These are phyloP conservation scores for Gossypium bickii DNA, from an alignment of 345 rosid genomes.

Conservation along the genomic window DNA sequence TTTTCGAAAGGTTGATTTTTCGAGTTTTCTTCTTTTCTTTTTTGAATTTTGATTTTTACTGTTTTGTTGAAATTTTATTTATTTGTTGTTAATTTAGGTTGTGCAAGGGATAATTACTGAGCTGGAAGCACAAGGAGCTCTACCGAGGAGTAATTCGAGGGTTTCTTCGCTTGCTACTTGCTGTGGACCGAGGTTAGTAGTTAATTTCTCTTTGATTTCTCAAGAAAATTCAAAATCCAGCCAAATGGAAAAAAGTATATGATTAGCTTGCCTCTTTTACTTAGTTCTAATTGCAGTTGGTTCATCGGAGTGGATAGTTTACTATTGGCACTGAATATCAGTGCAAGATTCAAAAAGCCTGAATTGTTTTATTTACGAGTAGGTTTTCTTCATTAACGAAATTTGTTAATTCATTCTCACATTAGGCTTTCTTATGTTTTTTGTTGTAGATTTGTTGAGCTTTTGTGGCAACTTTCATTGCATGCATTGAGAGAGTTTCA, in stretches of 20 bases:
- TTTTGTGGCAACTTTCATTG: constrained; percentile 96
- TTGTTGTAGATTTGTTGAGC: constrained; percentile 41
- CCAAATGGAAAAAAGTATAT: not conserved
- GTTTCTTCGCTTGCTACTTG: constrained; percentile 4
- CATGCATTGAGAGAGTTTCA: constrained; percentile 97
- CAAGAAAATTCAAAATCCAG: not conserved
- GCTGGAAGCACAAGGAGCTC: constrained; percentile 6
- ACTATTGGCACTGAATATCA: not conserved
- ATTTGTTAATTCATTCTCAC: not conserved
- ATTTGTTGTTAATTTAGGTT: not conserved
- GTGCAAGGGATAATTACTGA: constrained; percentile 5
- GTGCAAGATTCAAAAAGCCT: constrained; percentile 19
- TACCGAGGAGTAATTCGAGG: constrained; percentile 11
- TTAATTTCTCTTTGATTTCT: not conserved
- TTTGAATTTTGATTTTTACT: not conserved
- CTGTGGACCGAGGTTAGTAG: constrained; percentile 4
- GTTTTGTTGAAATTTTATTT: not conserved
- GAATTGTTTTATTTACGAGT: not conserved
- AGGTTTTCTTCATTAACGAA: not conserved
- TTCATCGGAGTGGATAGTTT: not conserved
- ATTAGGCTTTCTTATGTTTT: not conserved
- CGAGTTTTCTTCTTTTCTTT: not conserved
- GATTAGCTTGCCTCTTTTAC: not conserved
- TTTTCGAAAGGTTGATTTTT: constrained; percentile 72
- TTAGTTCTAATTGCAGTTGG: not conserved